A percentile compares a stretch with the other conserved stretches of the same genome.
Conservation (phyloP, 2,329 filamentous ascomycete genomes). For the Phaeosphaeriaceae sp. region DNA sequence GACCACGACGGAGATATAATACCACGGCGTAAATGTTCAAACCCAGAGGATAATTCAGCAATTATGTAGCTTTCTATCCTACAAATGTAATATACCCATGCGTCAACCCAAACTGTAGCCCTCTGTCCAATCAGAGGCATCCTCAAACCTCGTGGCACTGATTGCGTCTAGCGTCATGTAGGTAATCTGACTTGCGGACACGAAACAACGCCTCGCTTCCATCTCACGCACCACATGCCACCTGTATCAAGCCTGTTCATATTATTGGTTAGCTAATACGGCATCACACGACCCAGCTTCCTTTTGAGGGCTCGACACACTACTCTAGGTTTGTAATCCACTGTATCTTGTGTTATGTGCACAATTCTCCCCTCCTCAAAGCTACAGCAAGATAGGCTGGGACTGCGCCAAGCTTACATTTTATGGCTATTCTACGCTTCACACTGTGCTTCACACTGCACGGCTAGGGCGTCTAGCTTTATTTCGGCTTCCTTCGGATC, state of each 20-base stretch:
- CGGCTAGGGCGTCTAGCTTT: neutral
- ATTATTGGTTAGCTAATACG: neutral
- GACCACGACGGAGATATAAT: conserved; percentile 28
- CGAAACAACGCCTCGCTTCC: conserved; percentile 18
- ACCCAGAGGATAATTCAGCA: conserved; percentile 2
- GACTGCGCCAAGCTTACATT: too few species aligned
- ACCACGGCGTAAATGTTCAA: conserved; percentile 23
- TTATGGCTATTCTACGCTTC: too few species aligned
- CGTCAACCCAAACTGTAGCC: neutral
- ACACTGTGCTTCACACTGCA: too few species aligned
- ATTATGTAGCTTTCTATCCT: conserved; percentile 7
- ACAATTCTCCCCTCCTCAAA: neutral
- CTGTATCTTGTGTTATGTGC: neutral
- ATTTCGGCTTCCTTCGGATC: neutral
- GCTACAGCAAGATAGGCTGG: neutral
- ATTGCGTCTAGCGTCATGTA: conserved; percentile 21
- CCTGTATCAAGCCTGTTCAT: conserved; percentile 3
- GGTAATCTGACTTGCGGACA: conserved; percentile 16
- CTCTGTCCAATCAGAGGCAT: conserved; percentile 25
- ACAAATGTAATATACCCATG: conserved; percentile 3
- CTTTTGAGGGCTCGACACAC: too few species aligned
- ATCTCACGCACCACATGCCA: conserved; percentile 29
- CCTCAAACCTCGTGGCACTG: conserved; percentile 21
- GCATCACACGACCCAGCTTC: conserved; percentile 3
- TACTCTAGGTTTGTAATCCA: too few species aligned